Evolutionary conservation across 1,139 yeast genomes (phyloP), one percentile per base, ranked within the genome.

Genomic region (Suhomyces kunorum): DNA sequence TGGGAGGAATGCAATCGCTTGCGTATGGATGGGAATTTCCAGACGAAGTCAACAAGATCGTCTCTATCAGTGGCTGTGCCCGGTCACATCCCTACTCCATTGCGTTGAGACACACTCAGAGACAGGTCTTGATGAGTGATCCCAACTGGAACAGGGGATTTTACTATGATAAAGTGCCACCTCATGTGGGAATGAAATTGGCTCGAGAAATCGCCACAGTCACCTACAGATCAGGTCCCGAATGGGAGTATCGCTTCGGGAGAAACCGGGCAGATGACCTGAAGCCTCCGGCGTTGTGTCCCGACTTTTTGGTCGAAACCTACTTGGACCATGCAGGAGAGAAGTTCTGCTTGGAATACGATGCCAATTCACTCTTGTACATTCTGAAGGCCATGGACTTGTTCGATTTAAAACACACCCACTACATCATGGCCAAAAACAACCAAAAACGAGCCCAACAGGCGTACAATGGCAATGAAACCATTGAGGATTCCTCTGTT

Each of bases 1-100:
- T 89, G 95, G 98, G 98, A 20, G 98, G 97, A 14, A 88, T 89
- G 96, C 97, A 89, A 64, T 83, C 92, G 8, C 71, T 89, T 43
- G 95, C 97, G 0, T 87, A 81, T 59, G 96, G 88, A 0, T 78
- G 81, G 61, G 95, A 86, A 56, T 89, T 84, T 56, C 88, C 95
- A 1, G 81, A 83, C 30, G 77, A 74, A 45, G 96, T 89, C 5
- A 76, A 74, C 6, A 80, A 83, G 41, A 74, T 89, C 4, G 78
- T 88, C 1, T 78, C 88, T 8, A 86, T 89, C 23, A 83, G 94
- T 34, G 97, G 95, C 4, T 89, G 96, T 67, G 95, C 96, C 2
- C 73, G 95, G 53, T 87, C 96, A 0, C 97, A 89, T 59, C 98
- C 98, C 1, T 86, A 87, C 50, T 87, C 96, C 3, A 87, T 89